These are phyloP conservation scores for Penicillium sp. DNA, from an alignment of 2,329 filamentous ascomycete genomes.

Conservation along the genomic window DNA sequence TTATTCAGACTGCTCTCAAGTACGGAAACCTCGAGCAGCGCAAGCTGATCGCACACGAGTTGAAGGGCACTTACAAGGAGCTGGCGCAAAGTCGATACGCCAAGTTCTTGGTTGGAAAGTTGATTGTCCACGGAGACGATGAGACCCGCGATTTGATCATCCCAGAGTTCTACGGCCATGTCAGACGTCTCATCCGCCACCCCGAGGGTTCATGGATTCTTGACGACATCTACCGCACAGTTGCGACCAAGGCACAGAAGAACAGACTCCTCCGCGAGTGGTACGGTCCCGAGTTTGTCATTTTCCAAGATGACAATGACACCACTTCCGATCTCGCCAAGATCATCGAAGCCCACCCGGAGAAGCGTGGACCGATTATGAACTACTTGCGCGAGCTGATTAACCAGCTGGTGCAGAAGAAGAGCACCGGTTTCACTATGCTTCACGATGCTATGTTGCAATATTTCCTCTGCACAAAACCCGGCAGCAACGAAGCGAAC, in stretches of 20 bases:
- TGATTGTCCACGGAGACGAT: slow-evolving; percentile 86
- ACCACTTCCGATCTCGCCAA: slow-evolving; percentile 63
- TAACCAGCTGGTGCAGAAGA: slow-evolving; percentile 92
- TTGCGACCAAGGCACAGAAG: slow-evolving; percentile 84
- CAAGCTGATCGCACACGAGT: slow-evolving; percentile 80
- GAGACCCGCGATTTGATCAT: slow-evolving; percentile 87
- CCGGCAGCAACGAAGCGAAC: slow-evolving; percentile 75
- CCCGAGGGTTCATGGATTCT: slow-evolving; percentile 96
- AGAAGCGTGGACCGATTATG: slow-evolving; percentile 86
- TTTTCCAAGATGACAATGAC: slow-evolving; percentile 64
- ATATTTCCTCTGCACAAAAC: slow-evolving; percentile 79
- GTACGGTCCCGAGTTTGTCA: slow-evolving; percentile 90
- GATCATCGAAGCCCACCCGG: slow-evolving; percentile 74
- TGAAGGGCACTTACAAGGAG: slow-evolving; percentile 78
- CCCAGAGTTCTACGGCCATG: slow-evolving; percentile 90
- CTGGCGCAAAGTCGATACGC: slow-evolving; percentile 94
- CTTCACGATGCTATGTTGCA: slow-evolving; percentile 98
- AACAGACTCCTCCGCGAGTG: slow-evolving; percentile 83
- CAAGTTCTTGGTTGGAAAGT: slow-evolving; percentile 94
- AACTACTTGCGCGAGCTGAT: slow-evolving; percentile 81
- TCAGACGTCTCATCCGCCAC: slow-evolving; percentile 91
- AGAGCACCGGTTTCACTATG: slow-evolving; percentile 94
- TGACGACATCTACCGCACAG: slow-evolving; percentile 90
- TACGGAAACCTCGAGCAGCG: slow-evolving; percentile 84
- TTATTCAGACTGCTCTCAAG: slow-evolving; percentile 95